phyloP scores from a whole-genome alignment of 2,329 filamentous ascomycete species.

The Delphinella strobiligena region DNA sequence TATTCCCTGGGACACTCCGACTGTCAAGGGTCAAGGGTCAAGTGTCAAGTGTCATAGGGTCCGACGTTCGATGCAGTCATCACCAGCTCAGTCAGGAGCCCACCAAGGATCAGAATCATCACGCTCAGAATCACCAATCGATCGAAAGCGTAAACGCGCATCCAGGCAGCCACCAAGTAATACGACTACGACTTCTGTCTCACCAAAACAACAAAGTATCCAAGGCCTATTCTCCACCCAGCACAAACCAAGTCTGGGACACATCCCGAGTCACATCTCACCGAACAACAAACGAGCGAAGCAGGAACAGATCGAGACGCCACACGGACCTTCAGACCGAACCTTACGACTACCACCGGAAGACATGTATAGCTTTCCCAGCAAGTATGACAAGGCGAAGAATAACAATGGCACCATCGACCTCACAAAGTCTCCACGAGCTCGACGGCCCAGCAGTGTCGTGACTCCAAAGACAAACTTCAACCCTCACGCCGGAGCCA shows the following conservation, averaged over 20 bases:
- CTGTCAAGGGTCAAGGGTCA: not conserved
- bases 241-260: conserved; percentile 16
- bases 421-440: conserved; percentile 31
- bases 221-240: conserved; percentile 31
- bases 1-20: no score
- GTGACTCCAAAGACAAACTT: conserved; percentile 36
- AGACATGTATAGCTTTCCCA: conserved; percentile 45
- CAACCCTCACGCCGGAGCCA: conserved; percentile 64
- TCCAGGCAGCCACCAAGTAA: conserved; percentile 2
- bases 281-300: conserved; percentile 30
- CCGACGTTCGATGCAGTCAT: not conserved
- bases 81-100: not conserved
- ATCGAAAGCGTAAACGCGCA: conserved; percentile 16
- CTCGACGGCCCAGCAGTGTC: conserved; percentile 20
- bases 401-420: conserved; percentile 21
- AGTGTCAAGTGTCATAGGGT: not conserved
- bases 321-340: conserved; percentile 12
- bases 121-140: conserved; percentile 10
- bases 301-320: conserved; percentile 14
- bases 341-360: conserved; percentile 18
- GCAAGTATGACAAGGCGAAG: conserved; percentile 17
- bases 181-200: not conserved
- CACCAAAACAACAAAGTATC: conserved; percentile 29
- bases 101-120: not conserved
- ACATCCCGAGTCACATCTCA: conserved; percentile 12